Base-by-base conservation (phyloP, 2,329 filamentous ascomycete genomes). In the Botryotinia convoluta region DNA sequence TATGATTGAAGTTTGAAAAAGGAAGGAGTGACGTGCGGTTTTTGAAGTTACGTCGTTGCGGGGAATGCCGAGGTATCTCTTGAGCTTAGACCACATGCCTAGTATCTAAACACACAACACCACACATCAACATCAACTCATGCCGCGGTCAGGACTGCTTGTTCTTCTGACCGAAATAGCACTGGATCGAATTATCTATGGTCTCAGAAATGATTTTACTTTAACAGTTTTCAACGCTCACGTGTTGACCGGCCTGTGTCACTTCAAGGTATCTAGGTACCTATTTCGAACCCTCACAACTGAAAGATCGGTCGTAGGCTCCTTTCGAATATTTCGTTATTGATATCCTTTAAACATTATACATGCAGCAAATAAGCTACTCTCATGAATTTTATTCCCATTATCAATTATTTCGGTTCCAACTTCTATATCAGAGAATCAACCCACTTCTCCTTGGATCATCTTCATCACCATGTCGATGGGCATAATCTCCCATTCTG, bases 61-160 rank as follows among this genome's bases (percentile, higher is more conserved):
- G 32, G 64, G 20, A 68, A 68, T 68, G 48, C 65, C 65, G 65
- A 68, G 65, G 65, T 26, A 37, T 51, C 26, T 29, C 20, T 48
- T 29, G 35, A 29, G 64, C 64, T 68, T 48, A 29, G 45, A 39
- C 35, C 64, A 39, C 35, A 57, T 29, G 14, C 32, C 14, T 48
- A 48, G 1, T 4, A 51, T 51, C 45, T 48, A 26, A 20, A 37
- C 44, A 7, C 29, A 35, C 20, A 20, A 37, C 44, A 22, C 42
- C 29, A 48, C 62, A 64, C 32, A 37, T 45, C 20, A 37, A 67
- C 63, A 20, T 54, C 45, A 57, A 18, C 16, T 57, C 48, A 54
- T 39, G n/a, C 18, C 26, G 26, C 9, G 9, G 16, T 35, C 8
- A 22, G 5, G 4, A 29, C 35, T 18, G 35, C n/a, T n/a, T 61